phyloP scores from a whole-genome alignment of 2,329 filamentous ascomycete genomes.

The Pyricularia pennisetigena region DNA sequence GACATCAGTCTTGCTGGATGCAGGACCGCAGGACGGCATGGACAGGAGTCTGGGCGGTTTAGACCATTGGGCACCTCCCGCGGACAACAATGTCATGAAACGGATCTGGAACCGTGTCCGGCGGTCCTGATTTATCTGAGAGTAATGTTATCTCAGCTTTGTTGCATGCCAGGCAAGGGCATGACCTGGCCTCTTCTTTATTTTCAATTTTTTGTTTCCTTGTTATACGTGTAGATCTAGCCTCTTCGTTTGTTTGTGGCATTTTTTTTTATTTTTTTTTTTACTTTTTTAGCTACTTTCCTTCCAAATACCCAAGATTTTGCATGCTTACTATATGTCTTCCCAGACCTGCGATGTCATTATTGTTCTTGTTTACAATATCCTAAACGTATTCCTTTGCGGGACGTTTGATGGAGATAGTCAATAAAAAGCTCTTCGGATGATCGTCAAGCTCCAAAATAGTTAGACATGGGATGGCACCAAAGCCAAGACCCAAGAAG shows the following conservation, averaged over 20 bases:
- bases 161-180: not conserved
- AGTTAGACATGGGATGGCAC: not conserved
- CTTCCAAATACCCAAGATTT: conserved; percentile 1
- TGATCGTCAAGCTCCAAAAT: too few relatives aligned
- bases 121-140: conserved; percentile 21
- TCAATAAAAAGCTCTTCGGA: too few relatives aligned
- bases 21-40: conserved; percentile 39
- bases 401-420: too few relatives aligned
- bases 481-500: not conserved
- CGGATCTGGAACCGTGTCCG: conserved; percentile 55
- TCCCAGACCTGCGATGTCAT: not conserved
- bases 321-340: not conserved
- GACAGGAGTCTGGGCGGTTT: conserved; percentile 43
- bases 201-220: not conserved
- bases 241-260: not conserved
- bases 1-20: conserved; percentile 19
- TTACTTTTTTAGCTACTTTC: conserved; percentile 3
- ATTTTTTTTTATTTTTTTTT: conserved; percentile 2
- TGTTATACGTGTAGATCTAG: not conserved
- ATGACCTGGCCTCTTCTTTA: not conserved
- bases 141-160: not conserved
- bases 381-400: not conserved
- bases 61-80: conserved; percentile 36
- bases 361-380: not conserved
- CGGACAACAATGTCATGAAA: conserved; percentile 48